A percentile compares a stretch with the other conserved stretches of the same genome.
phyloP scores from a whole-genome alignment of 495 filamentous ascomycete species.

The Podospora appendiculata region DNA sequence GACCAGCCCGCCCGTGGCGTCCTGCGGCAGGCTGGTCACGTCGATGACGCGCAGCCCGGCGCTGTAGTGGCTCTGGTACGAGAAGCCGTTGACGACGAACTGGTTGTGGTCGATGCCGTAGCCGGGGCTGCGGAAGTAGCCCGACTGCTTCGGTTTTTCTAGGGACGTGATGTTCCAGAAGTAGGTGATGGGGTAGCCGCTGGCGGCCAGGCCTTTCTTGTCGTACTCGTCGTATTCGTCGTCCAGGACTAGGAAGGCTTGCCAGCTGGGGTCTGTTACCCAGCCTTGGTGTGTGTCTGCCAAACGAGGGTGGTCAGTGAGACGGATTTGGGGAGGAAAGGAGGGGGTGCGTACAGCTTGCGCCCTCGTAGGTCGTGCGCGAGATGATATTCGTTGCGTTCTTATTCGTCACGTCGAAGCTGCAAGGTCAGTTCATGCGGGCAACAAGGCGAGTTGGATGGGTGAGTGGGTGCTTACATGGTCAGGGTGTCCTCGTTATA shows the following conservation, averaged over 20 bases:
- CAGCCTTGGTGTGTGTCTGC: constrained; percentile 44
- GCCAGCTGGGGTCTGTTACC: constrained; percentile 34
- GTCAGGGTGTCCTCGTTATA: constrained; percentile 41
- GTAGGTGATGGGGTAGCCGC: constrained; percentile 37
- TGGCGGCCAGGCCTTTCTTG: constrained; percentile 28
- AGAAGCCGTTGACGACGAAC: constrained; percentile 38
- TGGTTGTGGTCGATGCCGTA: constrained; percentile 51
- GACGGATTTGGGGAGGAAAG: background rate
- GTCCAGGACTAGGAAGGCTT: constrained; percentile 43
- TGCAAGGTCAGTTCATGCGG: background rate
- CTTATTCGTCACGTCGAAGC: constrained; percentile 49
- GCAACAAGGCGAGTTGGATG: background rate
- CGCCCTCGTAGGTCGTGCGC: constrained; percentile 45
- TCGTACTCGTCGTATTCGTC: constrained; percentile 50
- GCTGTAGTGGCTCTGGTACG: constrained; percentile 48
- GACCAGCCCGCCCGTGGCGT: constrained; percentile 25
- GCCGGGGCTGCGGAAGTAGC: constrained; percentile 32
- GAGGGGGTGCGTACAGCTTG: constrained; percentile 28
- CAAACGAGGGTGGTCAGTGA: background rate
- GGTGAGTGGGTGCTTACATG: constrained; percentile 17
- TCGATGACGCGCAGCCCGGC: constrained; percentile 45
- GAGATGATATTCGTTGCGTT: constrained; percentile 39
- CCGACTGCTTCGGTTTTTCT: constrained; percentile 41
- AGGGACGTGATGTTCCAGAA: constrained; percentile 48
- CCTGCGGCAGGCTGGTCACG: constrained; percentile 32